Base-by-base conservation (phyloP, 331 rosid species). In the Quercus phellos region DNA sequence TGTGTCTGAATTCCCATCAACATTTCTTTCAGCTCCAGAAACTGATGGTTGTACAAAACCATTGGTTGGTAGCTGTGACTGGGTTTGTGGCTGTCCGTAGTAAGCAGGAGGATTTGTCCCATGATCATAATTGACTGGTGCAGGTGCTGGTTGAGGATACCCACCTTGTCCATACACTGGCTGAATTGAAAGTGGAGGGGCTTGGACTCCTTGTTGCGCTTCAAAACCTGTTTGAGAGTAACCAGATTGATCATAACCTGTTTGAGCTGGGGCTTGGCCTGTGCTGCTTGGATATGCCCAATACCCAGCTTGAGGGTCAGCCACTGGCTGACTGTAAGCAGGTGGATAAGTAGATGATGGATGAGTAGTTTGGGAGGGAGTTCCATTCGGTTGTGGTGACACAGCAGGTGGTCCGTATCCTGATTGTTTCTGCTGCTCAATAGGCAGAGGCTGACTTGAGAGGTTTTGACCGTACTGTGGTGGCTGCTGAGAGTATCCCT, bases 201-300 rank as follows among this genome's bases (percentile, higher is more conserved):
- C 78, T 54, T 83, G 80, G 4, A 53, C 81, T 24, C 66, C 75
- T 79, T 71, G 86, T 73, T 81, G 82, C 35, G 58, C 84, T 70
- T 69, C 88, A 22, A 71, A 55, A 63, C 43, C 51, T 42, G 84
- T 34, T 70, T 87, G 90, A 78, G 79, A 87, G 68, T 74, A 87
- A 24, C 77, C 80, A 18, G 86, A 55, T 66, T 77, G 87, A 71
- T 77, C 77, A 56, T 84, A 72, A 11, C 43, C 43, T 30, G 83
- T 26, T 76, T 83, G 90, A 75, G 75, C 53, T 14, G 72, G 78
- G 9, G 85, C 35, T 72, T 78, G 84, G 69, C 74, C 59, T 19
- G 74, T 53, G 79, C 74, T 29, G 66, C 73, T 61, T 1, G 86
- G 82, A 70, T 87, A 83, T 59, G 87, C 51, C 90, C 90, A 87